A percentile compares a stretch with the other conserved stretches of the same genome.
Conservation (phyloP, 805 yeast species). For the Maudiozyma bulderi region DNA sequence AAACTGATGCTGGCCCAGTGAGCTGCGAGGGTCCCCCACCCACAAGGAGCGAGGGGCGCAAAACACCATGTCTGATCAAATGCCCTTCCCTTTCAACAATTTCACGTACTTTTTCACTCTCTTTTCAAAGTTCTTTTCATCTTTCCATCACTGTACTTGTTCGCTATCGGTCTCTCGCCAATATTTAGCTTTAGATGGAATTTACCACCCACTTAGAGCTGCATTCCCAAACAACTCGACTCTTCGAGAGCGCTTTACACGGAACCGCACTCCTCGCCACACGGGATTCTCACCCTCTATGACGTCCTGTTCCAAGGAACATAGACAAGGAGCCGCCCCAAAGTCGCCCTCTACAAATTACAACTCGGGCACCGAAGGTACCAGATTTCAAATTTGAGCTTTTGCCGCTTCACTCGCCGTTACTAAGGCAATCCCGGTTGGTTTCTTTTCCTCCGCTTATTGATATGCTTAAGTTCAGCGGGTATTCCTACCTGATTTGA, state of each 20-base stretch:
- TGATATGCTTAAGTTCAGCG: constrained; percentile 39
- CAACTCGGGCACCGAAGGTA: constrained; percentile 32
- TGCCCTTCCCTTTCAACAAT: constrained; percentile 38
- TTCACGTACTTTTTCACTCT: constrained; percentile 38
- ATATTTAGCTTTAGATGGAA: constrained; percentile 38
- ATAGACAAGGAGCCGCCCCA: constrained; percentile 28
- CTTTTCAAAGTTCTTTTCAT: constrained; percentile 38
- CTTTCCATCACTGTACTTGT: constrained; percentile 40
- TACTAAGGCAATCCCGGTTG: constrained; percentile 38
- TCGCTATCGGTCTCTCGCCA: constrained; percentile 41
- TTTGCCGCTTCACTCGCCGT: constrained; percentile 35
- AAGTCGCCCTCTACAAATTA: constrained; percentile 32
- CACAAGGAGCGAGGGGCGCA: constrained; percentile 24
- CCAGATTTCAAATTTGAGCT: constrained; percentile 37
- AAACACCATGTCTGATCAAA: constrained; percentile 32
- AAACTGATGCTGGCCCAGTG: constrained; percentile 33
- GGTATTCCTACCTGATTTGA: constrained; percentile 33
- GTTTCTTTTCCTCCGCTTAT: constrained; percentile 39
- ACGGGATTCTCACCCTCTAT: constrained; percentile 38
- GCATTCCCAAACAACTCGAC: constrained; percentile 32
- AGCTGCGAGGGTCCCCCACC: constrained; percentile 24
- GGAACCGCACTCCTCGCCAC: constrained; percentile 25
- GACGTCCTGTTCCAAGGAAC: constrained; percentile 35
- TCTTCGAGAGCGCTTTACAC: constrained; percentile 26
- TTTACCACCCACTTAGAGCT: constrained; percentile 31